These are phyloP conservation scores for Orbilia brochopaga DNA, from an alignment of 2,329 filamentous ascomycete species.

Conservation along the genomic window DNA sequence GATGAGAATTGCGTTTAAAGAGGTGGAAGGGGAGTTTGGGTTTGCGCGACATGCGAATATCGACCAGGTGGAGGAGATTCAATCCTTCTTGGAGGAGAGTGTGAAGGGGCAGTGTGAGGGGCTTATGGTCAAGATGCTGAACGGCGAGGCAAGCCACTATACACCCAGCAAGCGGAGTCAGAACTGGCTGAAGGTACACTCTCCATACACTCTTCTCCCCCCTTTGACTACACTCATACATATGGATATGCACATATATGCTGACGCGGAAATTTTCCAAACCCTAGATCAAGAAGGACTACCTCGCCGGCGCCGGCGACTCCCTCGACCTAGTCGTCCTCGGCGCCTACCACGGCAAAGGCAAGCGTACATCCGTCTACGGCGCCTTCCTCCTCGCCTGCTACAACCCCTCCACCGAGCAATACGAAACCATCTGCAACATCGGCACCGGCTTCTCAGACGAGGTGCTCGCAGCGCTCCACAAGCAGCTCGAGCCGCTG, in stretches of 20 bases:
- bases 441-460: conserved; percentile 98
- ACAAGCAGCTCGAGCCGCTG: conserved; percentile 74
- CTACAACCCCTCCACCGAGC: conserved; percentile 79
- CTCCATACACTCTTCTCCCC: conserved; percentile 22
- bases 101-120: conserved; percentile 96
- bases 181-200: conserved; percentile 89
- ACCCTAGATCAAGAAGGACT: conserved; percentile 89
- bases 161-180: conserved; percentile 94
- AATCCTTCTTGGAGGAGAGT: conserved; percentile 87
- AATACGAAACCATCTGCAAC: conserved; percentile 95
- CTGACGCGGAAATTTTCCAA: conserved; percentile 23
- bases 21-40: conserved; percentile 85
- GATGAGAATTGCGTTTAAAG: conserved; percentile 73
- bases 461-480: conserved; percentile 85
- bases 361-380: conserved; percentile 94
- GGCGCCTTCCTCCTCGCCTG: conserved; percentile 94
- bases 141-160: conserved; percentile 89
- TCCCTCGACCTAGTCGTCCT: conserved; percentile 95
- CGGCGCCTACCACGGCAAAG: conserved; percentile 90
- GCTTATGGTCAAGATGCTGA: conserved; percentile 99
- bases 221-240: conserved; percentile 45
- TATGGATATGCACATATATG: too few relatives aligned
- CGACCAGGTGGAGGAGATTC: conserved; percentile 90
- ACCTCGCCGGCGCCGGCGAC: conserved; percentile 89
- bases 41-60: conserved; percentile 88